Base-by-base conservation (phyloP, 2,329 filamentous ascomycete species). In the Fusarium fujikuroi region DNA sequence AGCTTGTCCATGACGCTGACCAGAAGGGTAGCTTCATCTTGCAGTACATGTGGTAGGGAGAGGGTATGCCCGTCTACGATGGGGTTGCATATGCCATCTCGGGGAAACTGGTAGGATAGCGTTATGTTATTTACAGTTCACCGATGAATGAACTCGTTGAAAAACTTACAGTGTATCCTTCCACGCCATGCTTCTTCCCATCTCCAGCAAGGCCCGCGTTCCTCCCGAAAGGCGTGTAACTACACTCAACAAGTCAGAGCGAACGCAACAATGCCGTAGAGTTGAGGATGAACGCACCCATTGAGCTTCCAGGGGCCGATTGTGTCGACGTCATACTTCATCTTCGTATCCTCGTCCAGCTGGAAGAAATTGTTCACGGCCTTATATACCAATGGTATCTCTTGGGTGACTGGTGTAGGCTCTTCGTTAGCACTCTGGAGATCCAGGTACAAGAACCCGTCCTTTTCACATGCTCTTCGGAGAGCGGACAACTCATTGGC, bases 251-350 rank as follows among this genome's bases (percentile, higher is more conserved):
- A 44, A 25, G 53, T 57, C 21, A 56, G 37, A 39, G n/a, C 11
- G 23, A 39, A 34, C 9, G 16, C 23, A 53, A 30, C 6, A 53
- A 32, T 16, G 8, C n/a, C 11, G 9, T 6, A 23, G 23, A 39
- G 23, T 21, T 25, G 21, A 53, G 36, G 14, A 30, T n/a, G 5
- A 5, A 43, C 28, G 21, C 5, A 8, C 39, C 39, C 39, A 21
- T 44, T 57, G 39, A 57, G 53, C 39, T 57, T 57, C 53, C 39
- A 57, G 11, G 53, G 11, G n/a, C 53, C 21, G 12, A 43, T 57
- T 34, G 28, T 30, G 23, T 57, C 53, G 9, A 57, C 39, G 4
- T 57, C 53, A 43, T 43, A 23, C 28, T 43, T 43, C 28, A 43
- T 57, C 53, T 43, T 57, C 39, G 16, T 2, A 14, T 6, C n/a